Conservation (phyloP, 139 green algal species). For the Marvania coccoides region DNA sequence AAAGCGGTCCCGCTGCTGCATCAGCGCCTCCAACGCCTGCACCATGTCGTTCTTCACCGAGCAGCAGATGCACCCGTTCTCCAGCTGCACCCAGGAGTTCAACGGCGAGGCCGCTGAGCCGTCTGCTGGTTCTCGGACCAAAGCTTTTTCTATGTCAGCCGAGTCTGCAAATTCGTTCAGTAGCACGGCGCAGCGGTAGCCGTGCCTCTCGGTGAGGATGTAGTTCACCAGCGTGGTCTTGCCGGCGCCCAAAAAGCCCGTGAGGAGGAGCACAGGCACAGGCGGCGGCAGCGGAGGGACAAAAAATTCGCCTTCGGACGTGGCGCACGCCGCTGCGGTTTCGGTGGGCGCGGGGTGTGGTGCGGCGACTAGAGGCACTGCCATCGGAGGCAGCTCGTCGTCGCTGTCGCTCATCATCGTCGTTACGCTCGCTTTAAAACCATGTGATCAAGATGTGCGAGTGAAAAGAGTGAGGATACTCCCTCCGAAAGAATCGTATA, state of each 20-base stretch:
- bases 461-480: too few species aligned
- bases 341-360: too few species aligned
- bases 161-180: conserved; percentile 84
- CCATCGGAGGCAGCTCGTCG: not conserved
- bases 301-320: too few species aligned
- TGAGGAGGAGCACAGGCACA: conserved; percentile 62
- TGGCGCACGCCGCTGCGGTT: too few species aligned
- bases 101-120: conserved; percentile 23
- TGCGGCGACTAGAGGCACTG: not conserved
- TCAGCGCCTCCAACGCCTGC: conserved; percentile 43
- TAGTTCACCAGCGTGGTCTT: conserved; percentile 90
- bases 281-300: not conserved
- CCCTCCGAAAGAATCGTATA: too few species aligned
- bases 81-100: conserved; percentile 88
- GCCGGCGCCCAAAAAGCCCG: conserved; percentile 39
- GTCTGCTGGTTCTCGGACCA: conserved; percentile 55
- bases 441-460: too few species aligned
- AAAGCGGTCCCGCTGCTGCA: conserved; percentile 49
- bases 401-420: not conserved
- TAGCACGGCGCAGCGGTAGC: conserved; percentile 76
- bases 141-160: conserved; percentile 68
- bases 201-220: conserved; percentile 75
- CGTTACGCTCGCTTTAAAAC: too few species aligned
- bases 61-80: conserved; percentile 98
- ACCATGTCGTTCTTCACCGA: conserved; percentile 91